Base-by-base conservation (phyloP, 805 yeast species). In the Jamesozyma hellenica region DNA sequence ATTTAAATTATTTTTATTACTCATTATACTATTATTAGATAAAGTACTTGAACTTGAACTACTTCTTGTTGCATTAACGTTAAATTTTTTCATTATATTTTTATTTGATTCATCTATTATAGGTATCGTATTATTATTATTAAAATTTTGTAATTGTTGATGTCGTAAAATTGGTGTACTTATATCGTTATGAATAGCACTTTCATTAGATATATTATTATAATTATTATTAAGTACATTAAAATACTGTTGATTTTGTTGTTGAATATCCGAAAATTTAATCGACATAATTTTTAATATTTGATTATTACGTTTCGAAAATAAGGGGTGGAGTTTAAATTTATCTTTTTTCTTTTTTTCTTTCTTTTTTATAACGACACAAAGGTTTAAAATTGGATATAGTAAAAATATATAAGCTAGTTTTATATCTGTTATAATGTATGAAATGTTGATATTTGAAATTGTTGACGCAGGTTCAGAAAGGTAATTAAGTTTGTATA, bases 41-140 rank as follows among this genome's bases (percentile, higher is more conserved):
- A 34, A 15, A 4, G 39, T 18, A n/a, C 43, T 39, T 15, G 47
- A 44, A 28, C 44, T 42, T 21, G 48, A 45, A 19, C 36, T 40
- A 40, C 45, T 42, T 34, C 48, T 45, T 13, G 43, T 36, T 3
- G 48, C 42, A 32, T 42, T 44, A 14, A 35, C 31, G 27, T 42
- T 42, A 21, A 42, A 45, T 17, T 32, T 26, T 27, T 40, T 40
- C 14, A 35, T 13, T 4, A 40, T 16, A n/a, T 14, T 25, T n/a
- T 32, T 36, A 28, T n/a, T 21, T 43, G 37, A 23, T 43, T 31
- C 33, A 13, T 37, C 18, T 19, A 32, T 18, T 12, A 18, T 28
- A 14, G 34, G 25, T 18, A 40, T 35, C 19, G 10, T 36, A 15
- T 35, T 25, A 35, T 28, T 32, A 21, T 21, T 21, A 21, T 21